Evolutionary conservation across 1,139 yeast genomes (phyloP).

Genomic region (Williopsis jadinii): DNA sequence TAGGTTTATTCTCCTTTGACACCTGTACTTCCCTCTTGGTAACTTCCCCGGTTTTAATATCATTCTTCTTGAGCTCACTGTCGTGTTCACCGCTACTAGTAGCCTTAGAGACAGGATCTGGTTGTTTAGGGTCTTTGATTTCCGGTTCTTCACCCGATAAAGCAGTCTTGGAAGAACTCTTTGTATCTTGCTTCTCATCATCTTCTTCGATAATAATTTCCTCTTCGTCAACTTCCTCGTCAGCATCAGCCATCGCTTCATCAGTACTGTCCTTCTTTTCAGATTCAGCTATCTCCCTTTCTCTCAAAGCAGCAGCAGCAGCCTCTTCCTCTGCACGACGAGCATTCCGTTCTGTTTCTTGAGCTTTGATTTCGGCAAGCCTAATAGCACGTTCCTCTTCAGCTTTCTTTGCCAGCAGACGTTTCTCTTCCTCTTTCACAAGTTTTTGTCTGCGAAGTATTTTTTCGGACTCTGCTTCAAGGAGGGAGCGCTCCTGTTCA

Average conservation of each 20-base stretch:
- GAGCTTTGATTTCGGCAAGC: constrained; percentile 1
- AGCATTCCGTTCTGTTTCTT: constrained; percentile 4
- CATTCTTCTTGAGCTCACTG: not conserved
- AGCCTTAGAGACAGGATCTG: not conserved
- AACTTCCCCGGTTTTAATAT: not conserved
- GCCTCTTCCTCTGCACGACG: constrained; percentile 5
- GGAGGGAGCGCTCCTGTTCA: constrained; percentile 25
- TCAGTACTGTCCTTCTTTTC: constrained; percentile 1
- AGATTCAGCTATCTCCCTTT: constrained; percentile 4
- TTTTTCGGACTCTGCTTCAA: constrained; percentile 16
- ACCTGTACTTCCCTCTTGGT: not conserved
- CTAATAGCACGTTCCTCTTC: constrained; percentile 12
- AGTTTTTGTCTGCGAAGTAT: constrained; percentile 4
- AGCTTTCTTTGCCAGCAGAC: constrained; percentile 1
- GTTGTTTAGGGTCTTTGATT: not conserved
- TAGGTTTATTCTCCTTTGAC: not conserved
- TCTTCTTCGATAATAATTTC: not conserved
- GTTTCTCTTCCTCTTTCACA: constrained; percentile 4
- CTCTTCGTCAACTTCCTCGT: not conserved
- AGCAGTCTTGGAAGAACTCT: not conserved
- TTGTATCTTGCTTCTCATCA: not conserved
- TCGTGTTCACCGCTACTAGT: not conserved
- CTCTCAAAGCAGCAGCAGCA: constrained; percentile 5
- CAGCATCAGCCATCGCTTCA: not conserved
- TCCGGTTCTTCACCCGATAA: not conserved